A percentile compares a stretch with the other conserved stretches of the same genome.
Conservation (phyloP, 768 basidiomycete genomes). For the Lactifluus echinatus region DNA sequence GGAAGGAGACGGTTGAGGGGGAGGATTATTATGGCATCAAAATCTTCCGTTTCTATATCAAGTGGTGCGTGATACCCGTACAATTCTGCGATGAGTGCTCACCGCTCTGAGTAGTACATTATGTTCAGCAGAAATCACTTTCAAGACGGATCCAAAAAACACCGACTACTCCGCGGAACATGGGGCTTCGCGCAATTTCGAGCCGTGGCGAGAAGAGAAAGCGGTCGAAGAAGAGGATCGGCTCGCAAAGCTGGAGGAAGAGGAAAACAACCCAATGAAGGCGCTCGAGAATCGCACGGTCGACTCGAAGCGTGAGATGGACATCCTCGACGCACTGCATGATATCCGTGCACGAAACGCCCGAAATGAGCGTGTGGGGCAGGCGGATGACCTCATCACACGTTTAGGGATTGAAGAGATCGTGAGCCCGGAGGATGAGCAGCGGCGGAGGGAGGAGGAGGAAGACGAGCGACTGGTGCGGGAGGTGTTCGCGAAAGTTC, state of each 20-base stretch:
- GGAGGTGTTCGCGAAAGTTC: conserved; percentile 75
- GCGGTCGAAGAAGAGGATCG: conserved; percentile 77
- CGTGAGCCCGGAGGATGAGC: conserved; percentile 69
- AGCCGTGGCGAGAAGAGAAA: conserved; percentile 87
- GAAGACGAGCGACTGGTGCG: conserved; percentile 90
- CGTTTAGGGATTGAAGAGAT: conserved; percentile 58
- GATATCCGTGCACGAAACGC: conserved; percentile 85
- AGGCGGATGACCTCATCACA: conserved; percentile 59
- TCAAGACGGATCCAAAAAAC: conserved; percentile 99
- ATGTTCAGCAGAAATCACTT: conserved; percentile 97
- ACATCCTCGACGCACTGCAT: conserved; percentile 90
- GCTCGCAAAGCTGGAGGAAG: conserved; percentile 78
- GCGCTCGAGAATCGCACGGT: conserved; percentile 86
- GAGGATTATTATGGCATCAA: conserved; percentile 99
- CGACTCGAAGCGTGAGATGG: conserved; percentile 97
- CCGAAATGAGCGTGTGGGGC: conserved; percentile 78
- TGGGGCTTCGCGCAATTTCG: conserved; percentile 95
- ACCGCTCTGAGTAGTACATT: conserved; percentile 52
- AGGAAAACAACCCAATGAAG: conserved; percentile 97
- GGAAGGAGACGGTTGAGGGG: conserved; percentile 95
- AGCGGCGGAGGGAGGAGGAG: conserved; percentile 64
- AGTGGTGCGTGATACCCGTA: conserved; percentile 51
- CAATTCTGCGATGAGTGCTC: conserved; percentile 8
- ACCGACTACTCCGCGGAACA: conserved; percentile 92
- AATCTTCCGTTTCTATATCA: conserved; percentile 89